Percentiles rank a stretch among this genome's conserved stretches.
These are phyloP conservation scores for Sarocladium strictum DNA, from an alignment of 2,329 filamentous ascomycete species.

Conservation along the genomic window DNA sequence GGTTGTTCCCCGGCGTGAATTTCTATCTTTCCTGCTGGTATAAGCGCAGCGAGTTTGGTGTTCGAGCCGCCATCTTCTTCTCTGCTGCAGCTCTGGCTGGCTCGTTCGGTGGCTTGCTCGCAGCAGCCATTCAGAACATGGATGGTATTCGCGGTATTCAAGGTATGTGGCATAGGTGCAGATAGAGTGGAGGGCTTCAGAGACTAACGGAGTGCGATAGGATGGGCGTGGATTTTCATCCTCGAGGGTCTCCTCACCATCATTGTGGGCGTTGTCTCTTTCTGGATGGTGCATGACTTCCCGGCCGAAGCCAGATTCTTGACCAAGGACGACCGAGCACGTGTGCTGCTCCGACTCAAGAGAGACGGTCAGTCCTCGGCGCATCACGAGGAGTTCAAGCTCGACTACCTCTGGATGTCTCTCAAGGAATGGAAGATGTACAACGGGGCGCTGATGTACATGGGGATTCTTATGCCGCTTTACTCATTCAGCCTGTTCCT, in stretches of 20 bases:
- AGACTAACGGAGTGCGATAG: neutral
- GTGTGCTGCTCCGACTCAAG: constrained; percentile 66
- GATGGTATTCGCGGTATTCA: constrained; percentile 50
- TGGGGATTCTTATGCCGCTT: constrained; percentile 66
- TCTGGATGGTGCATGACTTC: constrained; percentile 79
- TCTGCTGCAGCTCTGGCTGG: constrained; percentile 75
- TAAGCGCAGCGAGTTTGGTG: constrained; percentile 68
- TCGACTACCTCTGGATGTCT: constrained; percentile 64
- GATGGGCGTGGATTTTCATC: constrained; percentile 62
- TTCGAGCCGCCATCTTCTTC: constrained; percentile 79
- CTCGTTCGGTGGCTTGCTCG: constrained; percentile 69
- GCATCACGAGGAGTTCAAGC: constrained; percentile 68
- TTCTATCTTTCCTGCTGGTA: constrained; percentile 87
- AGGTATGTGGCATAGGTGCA: constrained; percentile 24
- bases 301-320: constrained; percentile 72
- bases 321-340: constrained; percentile 59
- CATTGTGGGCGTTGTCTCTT: constrained; percentile 59
- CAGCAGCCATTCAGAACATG: constrained; percentile 67
- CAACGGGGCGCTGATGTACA: constrained; percentile 68
- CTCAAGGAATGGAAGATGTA: constrained; percentile 83
- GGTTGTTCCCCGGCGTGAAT: constrained; percentile 69
- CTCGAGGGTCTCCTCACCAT: constrained; percentile 67
- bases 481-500: constrained; percentile 76
- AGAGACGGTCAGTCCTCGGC: constrained; percentile 70
- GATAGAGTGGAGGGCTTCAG: neutral